Percentiles rank a stretch among this genome's conserved stretches.
These are phyloP conservation scores for Leishmania lainsoni DNA, from an alignment of 208 protist species.

Conservation along the genomic window DNA sequence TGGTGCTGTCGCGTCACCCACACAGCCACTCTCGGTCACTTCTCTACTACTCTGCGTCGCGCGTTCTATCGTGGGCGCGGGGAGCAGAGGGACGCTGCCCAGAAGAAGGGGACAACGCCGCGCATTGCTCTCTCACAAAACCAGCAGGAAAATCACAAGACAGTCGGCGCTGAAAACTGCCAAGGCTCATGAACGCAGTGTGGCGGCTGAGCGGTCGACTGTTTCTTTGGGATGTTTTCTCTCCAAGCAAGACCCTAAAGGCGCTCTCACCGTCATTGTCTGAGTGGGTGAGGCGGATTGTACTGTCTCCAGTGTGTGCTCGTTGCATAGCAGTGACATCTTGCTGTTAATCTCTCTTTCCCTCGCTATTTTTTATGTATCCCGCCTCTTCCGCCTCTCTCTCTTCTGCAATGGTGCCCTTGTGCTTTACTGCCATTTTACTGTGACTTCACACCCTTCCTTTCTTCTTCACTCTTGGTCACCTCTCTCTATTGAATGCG, in stretches of 20 bases:
- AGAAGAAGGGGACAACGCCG: not conserved
- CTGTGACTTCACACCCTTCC: not conserved
- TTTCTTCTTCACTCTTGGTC: not conserved
- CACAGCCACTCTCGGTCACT: not conserved
- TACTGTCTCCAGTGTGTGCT: not conserved
- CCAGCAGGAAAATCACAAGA: not conserved
- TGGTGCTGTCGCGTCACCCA: not conserved
- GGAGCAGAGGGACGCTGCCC: not conserved
- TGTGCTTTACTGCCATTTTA: not conserved
- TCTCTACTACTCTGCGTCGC: not conserved
- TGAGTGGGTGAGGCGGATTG: not conserved
- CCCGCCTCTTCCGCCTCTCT: not conserved
- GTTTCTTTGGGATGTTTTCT: not conserved
- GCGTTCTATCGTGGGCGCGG: not conserved
- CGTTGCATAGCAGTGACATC: not conserved
- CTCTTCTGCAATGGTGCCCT: not conserved
- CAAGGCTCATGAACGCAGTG: not conserved
- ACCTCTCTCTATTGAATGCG: not conserved
- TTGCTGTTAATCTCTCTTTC: not conserved
- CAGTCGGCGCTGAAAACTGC: not conserved
- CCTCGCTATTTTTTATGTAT: not conserved
- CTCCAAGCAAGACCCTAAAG: not conserved
- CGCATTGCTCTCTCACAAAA: not conserved
- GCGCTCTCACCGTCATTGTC: not conserved
- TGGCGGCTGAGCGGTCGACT: not conserved